Base-by-base conservation (phyloP, 371 early-diverging fungal genomes). In the Rhizomucor pusillus region DNA sequence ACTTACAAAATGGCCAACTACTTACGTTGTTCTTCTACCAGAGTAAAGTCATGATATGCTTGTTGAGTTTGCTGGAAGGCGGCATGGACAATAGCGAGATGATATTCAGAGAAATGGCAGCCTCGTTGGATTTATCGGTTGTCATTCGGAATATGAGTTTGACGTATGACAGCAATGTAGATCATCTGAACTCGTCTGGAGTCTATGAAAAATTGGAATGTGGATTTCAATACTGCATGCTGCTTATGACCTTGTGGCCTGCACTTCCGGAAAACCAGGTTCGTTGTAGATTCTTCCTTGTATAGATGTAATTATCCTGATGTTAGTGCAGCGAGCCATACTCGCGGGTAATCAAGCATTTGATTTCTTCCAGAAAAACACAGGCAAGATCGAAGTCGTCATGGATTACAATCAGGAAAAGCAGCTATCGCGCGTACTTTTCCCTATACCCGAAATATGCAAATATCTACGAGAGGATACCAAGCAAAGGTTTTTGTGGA, bases 381-480 rank as follows among this genome's bases (percentile, higher is more conserved):
- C 78, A 0, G 83, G 83, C 10, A 71, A 76, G 22, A 82, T 82
- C 34, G 83, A 82, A 52, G 74, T 82, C 14, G 43, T 82, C 16
- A 78, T 60, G 82, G 74, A 65, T 58, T 69, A 56, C 43, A 60
- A 56, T 36, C 73, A 53, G 44, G 67, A 63, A 50, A 74, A 77
- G 43, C 67, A 77, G 29, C 54, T 80, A 9, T 60, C 64, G 0
- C 63, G 68, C 16, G 79, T 78, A 0, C 52, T 82, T 19, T 82
- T 80, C 43, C 79, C 80, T 37, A 77, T 82, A 50, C 83, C 83
- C 7, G 80, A 77, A 43, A 63, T 82, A 0, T 80, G 83, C 49
- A 70, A 67, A 36, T 72, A 77, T 47, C 33, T 82, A 7, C 63
- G 75, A 29, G 61, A 66, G 7, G 75, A 73, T 52, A 75, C 80